phyloP scores from a whole-genome alignment of 441 rosid species.

The Biscutella laevigata region DNA sequence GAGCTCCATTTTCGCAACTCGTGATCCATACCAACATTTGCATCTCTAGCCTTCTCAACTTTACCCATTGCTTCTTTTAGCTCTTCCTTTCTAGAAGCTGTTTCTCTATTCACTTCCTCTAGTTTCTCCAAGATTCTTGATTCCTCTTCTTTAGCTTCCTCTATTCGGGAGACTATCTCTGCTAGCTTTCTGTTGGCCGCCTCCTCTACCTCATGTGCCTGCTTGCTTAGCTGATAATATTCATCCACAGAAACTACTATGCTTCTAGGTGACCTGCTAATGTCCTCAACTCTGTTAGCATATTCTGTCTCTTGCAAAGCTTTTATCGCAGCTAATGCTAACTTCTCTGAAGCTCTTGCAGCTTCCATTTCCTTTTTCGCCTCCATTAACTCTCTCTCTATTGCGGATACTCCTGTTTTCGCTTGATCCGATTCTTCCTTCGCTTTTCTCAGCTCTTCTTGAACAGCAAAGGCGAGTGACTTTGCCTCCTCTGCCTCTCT shows the following conservation, averaged over 20 bases:
- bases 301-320: constrained; percentile 76
- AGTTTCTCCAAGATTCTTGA: constrained; percentile 42
- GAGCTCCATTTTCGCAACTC: constrained; percentile 84
- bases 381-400: constrained; percentile 55
- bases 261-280: constrained; percentile 33
- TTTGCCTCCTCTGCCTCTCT: constrained; percentile 68
- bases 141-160: constrained; percentile 70
- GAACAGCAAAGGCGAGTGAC: constrained; percentile 41
- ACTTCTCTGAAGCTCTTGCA: constrained; percentile 71
- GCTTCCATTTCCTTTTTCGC: constrained; percentile 84
- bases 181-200: constrained; percentile 62
- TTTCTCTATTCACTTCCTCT: constrained; percentile 60
- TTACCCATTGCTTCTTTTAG: constrained; percentile 52
- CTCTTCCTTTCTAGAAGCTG: constrained; percentile 44
- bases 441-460: constrained; percentile 62
- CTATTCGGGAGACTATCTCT: constrained; percentile 61
- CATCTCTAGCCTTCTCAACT: constrained; percentile 82
- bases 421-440: constrained; percentile 72
- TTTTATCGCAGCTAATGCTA: constrained; percentile 79
- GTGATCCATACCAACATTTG: constrained; percentile 65
- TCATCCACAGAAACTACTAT: constrained; percentile 67
- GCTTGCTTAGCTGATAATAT: constrained; percentile 73
- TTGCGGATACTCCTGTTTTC: constrained; percentile 46
- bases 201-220: constrained; percentile 77
- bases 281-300: constrained; percentile 28